These are phyloP conservation scores for Cordyceps tenuipes DNA, from an alignment of 2,329 filamentous ascomycete species.

Conservation along the genomic window DNA sequence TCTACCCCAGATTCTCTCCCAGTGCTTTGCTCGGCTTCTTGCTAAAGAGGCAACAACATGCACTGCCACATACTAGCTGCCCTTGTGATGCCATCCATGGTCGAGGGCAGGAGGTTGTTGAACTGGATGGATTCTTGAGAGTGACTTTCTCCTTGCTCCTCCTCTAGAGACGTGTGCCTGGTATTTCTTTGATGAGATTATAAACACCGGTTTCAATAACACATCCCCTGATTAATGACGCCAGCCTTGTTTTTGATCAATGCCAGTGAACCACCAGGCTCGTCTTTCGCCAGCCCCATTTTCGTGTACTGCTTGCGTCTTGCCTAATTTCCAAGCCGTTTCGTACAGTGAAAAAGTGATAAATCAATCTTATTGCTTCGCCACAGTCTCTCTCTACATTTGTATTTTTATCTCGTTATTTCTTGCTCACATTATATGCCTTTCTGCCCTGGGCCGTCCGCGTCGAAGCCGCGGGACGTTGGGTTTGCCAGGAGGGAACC, in stretches of 20 bases:
- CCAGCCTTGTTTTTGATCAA: not conserved
- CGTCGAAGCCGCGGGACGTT: not conserved
- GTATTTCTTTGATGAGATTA: too few species aligned
- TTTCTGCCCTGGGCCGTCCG: not conserved
- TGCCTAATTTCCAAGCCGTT: not conserved
- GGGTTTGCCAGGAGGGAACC: too few species aligned
- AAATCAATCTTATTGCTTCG: not conserved
- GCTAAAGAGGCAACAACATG: not conserved
- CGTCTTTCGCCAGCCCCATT: too few species aligned
- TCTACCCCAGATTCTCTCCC: not conserved
- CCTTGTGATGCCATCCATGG: not conserved
- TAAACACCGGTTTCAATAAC: not conserved
- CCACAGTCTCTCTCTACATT: not conserved
- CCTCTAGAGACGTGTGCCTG: not conserved
- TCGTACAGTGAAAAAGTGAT: not conserved
- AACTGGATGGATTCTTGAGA: too few species aligned
- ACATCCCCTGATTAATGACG: not conserved
- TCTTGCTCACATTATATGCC: not conserved
- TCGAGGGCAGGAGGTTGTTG: not conserved
- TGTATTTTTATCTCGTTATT: not conserved
- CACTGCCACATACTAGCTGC: not conserved
- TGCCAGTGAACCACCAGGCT: not conserved
- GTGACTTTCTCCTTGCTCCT: not conserved
- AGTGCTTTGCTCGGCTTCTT: not conserved
- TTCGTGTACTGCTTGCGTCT: not conserved